Conservation (phyloP, 768 basidiomycete species). For the Gymnopilus junonius region DNA sequence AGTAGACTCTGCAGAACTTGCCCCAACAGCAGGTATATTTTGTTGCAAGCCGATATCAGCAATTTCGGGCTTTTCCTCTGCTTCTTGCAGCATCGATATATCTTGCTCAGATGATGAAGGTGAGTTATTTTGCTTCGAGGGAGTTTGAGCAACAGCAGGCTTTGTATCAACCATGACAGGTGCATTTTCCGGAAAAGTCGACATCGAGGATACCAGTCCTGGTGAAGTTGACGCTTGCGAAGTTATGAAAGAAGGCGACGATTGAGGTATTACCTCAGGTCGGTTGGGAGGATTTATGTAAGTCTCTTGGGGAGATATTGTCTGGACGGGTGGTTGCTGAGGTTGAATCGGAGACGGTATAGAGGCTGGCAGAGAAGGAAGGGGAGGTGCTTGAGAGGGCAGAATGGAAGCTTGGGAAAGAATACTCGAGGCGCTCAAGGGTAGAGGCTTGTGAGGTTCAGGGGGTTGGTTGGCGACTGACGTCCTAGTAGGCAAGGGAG, state of each 20-base stretch:
- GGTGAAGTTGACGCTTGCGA: not conserved
- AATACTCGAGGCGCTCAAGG: conserved; percentile 2
- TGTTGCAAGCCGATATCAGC: not conserved
- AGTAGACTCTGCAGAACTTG: not conserved
- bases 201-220: not conserved
- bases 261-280: not conserved
- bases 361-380: not conserved
- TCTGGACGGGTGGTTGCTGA: conserved; percentile 1
- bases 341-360: not conserved
- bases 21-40: not conserved
- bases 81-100: not conserved
- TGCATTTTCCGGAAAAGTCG: not conserved
- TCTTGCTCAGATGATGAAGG: not conserved
- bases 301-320: conserved; percentile 19
- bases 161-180: not conserved
- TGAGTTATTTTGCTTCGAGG: not conserved
- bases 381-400: not conserved
- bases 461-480: not conserved
- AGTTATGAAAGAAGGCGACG: not conserved
- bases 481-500: not conserved
- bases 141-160: not conserved
- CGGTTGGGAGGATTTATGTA: conserved; percentile 7
- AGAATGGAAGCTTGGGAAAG: not conserved
- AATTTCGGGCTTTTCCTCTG: not conserved
- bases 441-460: not conserved